Conservation (phyloP, 495 filamentous ascomycete species). For the Xylaria nigripes region DNA sequence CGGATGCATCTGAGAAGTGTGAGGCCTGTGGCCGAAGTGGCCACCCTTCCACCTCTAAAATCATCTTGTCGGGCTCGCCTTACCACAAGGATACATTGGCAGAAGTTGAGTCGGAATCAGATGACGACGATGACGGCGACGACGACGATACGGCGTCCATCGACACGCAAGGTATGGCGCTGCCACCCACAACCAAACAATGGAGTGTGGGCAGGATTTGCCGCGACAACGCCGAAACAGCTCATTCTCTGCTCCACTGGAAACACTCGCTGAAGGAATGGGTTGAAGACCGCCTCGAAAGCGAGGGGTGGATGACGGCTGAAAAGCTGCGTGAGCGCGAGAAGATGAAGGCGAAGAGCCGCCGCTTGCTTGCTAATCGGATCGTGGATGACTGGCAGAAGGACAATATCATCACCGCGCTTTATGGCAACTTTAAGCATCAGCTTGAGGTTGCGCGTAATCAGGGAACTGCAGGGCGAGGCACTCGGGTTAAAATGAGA, state of each 20-base stretch:
- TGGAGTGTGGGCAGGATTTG: conserved; percentile 43
- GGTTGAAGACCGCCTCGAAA: conserved; percentile 53
- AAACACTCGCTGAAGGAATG: conserved; percentile 62
- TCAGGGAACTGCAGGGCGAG: conserved; percentile 18
- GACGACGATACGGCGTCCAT: conserved; percentile 29
- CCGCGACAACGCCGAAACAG: conserved; percentile 57
- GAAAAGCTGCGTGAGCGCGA: conserved; percentile 36
- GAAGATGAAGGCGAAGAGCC: conserved; percentile 41
- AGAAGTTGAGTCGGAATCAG: conserved; percentile 44
- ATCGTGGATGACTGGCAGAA: conserved; percentile 32
- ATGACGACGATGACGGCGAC: conserved; percentile 28
- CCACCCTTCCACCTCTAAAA: conserved; percentile 56
- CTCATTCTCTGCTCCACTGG: conserved; percentile 69
- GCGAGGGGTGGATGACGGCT: conserved; percentile 41
- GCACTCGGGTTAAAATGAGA: neutral
- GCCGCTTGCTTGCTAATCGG: conserved; percentile 43
- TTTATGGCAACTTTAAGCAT: conserved; percentile 32
- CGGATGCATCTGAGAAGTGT: conserved; percentile 45
- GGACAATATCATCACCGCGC: conserved; percentile 15
- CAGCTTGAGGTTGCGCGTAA: conserved; percentile 30
- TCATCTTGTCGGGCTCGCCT: conserved; percentile 58
- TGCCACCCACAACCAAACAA: conserved; percentile 29
- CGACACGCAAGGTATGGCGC: conserved; percentile 26
- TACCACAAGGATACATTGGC: conserved; percentile 65
- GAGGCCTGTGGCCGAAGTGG: conserved; percentile 67